Conservation (phyloP, 495 filamentous ascomycete species). For the Neurospora sp. region DNA sequence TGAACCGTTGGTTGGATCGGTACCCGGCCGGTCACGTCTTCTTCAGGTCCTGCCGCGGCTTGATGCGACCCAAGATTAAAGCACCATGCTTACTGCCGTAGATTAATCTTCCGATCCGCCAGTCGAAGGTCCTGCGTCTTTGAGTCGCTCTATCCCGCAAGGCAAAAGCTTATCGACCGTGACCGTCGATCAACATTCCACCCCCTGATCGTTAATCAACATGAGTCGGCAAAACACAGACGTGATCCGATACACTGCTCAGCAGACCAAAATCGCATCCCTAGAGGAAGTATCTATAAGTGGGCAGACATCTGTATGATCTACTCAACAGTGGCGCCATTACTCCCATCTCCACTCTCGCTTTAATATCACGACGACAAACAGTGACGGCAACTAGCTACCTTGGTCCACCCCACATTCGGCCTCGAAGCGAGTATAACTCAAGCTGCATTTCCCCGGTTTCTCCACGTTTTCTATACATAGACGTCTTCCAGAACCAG, state of each 20-base stretch:
- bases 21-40: not conserved
- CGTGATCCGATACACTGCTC: constrained; percentile 17
- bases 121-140: constrained; percentile 5
- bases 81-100: constrained; percentile 2
- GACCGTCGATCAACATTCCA: not conserved
- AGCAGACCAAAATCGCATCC: constrained; percentile 1
- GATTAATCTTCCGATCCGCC: constrained; percentile 11
- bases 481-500: not conserved
- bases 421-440: constrained; percentile 13
- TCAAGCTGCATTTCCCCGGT: constrained; percentile 19
- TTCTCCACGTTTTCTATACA: constrained; percentile 11
- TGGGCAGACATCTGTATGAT: constrained; percentile 20
- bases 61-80: not conserved
- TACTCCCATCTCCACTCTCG: not conserved
- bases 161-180: constrained; percentile 9
- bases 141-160: not conserved
- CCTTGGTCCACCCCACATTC: constrained; percentile 4
- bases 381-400: constrained; percentile 7
- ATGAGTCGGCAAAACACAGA: constrained; percentile 16
- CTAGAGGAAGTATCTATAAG: constrained; percentile 11
- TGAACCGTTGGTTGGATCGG: constrained; percentile 6
- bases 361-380: constrained; percentile 6
- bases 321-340: constrained; percentile 11
- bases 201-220: constrained; percentile 13
- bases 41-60: not conserved